Evolutionary conservation across 495 filamentous ascomycete species (phyloP), one percentile per base, ranked within the genome.

Genomic region (Achaetomiella virescens): DNA sequence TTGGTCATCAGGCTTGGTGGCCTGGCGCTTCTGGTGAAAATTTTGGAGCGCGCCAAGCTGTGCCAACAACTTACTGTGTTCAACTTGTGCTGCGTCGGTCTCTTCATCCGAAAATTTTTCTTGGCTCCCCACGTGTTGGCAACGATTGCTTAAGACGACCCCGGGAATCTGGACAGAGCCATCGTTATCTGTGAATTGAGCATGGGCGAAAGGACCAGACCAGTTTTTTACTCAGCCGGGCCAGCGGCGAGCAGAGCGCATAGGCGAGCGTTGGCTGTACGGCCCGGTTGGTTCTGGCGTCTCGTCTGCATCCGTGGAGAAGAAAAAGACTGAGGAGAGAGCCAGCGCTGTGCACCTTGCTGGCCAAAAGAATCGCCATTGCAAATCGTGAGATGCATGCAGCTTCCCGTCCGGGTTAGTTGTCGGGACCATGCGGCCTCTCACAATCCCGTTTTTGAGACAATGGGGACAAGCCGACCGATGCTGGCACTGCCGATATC

Each of bases 21-120:
- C 27, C 53, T 52, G 52, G 42, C 41, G 52, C 48, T 60, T 61
- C 53, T 52, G 52, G 12, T 55, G 27, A 60, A 47, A 58, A 46
- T 40, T 54, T 24, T 48, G 15, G 1, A 22, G 10, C 11, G 22
- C 27, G 5, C 27, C 4, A 9, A 31, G 27, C 27, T 5, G 20
- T 36, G 46, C 46, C 24, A 20, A 49, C 20, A 1, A n/a, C n/a
- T n/a, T n/a, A n/a, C n/a, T n/a, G n/a, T n/a, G n/a, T n/a, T n/a
- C n/a, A n/a, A n/a, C n/a, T n/a, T n/a, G 46, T 10, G 21, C 9
- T 22, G 27, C 21, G 20, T 29, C 20, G 52, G 52, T 27, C 2
- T 6, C 21, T 54, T 36, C 52, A 46, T 48, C 44, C 53, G 44
- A 17, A 40, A 41, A 55, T 42, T 43, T 55, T 22, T n/a, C 45